A percentile compares a stretch with the other conserved stretches of the same genome.
phyloP scores from a whole-genome alignment of 2,329 filamentous ascomycete species.

The Exophiala calicioides region DNA sequence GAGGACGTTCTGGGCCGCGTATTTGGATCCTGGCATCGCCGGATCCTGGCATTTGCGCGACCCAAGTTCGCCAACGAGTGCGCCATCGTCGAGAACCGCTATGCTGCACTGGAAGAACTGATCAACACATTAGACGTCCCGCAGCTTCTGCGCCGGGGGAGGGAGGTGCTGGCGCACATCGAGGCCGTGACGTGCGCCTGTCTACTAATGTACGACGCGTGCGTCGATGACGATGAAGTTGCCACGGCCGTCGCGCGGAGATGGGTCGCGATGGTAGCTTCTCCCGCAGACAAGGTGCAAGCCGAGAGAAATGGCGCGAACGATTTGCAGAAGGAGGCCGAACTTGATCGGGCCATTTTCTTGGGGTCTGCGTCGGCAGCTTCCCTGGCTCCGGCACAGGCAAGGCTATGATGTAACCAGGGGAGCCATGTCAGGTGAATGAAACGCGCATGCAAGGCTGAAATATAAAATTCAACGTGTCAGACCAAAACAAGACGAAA shows the following conservation, averaged over 20 bases:
- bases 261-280: conserved; percentile 35
- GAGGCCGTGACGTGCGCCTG: conserved; percentile 36
- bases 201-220: conserved; percentile 43
- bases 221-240: conserved; percentile 37
- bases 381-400: neutral
- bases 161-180: conserved; percentile 20
- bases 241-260: conserved; percentile 39
- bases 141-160: conserved; percentile 17
- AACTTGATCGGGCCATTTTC: conserved; percentile 25
- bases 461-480: conserved; percentile 1
- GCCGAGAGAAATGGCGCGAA: neutral
- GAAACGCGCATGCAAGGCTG: no score
- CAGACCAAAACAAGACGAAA: no score
- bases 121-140: conserved; percentile 6
- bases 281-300: conserved; percentile 12
- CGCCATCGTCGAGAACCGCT: conserved; percentile 16
- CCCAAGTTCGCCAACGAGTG: conserved; percentile 2
- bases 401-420: conserved; percentile 12
- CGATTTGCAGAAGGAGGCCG: conserved; percentile 12
- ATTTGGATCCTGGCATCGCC: conserved; percentile 16
- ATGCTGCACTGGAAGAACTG: conserved; percentile 7
- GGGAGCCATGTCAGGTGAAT: no score
- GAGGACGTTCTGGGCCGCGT: conserved; percentile 10
- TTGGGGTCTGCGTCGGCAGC: conserved; percentile 11
- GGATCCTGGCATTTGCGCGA: conserved; percentile 5